These are phyloP conservation scores for Venturiaceae sp. DNA, from an alignment of 2,329 filamentous ascomycete species.

Conservation along the genomic window DNA sequence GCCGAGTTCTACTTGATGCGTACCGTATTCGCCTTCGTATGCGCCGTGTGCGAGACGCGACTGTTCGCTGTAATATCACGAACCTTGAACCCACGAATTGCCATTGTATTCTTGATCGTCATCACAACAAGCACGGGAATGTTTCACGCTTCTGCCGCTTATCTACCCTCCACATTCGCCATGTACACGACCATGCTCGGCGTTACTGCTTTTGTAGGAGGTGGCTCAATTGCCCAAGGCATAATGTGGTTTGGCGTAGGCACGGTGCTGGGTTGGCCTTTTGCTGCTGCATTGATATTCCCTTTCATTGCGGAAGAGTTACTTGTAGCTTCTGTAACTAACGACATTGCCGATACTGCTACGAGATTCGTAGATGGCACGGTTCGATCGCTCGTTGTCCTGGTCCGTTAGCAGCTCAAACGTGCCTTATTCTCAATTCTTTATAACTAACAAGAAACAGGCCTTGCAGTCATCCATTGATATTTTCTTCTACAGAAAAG, in stretches of 20 bases:
- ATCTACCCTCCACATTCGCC: slow-evolving; percentile 87
- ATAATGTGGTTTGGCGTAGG: slow-evolving; percentile 88
- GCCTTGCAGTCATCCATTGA: slow-evolving; percentile 62
- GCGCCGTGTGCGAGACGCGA: slow-evolving; percentile 72
- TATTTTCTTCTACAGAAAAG: slow-evolving; percentile 73
- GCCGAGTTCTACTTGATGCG: slow-evolving; percentile 83
- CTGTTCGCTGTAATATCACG: slow-evolving; percentile 70
- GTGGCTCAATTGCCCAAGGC: slow-evolving; percentile 68
- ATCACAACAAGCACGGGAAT: slow-evolving; percentile 77
- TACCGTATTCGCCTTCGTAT: slow-evolving; percentile 61
- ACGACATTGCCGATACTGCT: slow-evolving; percentile 50
- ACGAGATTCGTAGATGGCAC: slow-evolving; percentile 58
- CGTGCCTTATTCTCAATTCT: background rate
- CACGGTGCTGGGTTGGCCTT: slow-evolving; percentile 86
- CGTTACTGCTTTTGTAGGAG: slow-evolving; percentile 76
- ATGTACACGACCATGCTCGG: slow-evolving; percentile 92
- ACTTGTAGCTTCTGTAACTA: slow-evolving; percentile 41
- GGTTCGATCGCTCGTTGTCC: slow-evolving; percentile 54
- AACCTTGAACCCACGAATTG: slow-evolving; percentile 72
- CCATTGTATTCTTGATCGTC: slow-evolving; percentile 71
- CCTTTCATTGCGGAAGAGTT: slow-evolving; percentile 77
- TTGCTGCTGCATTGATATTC: slow-evolving; percentile 69
- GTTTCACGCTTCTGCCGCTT: slow-evolving; percentile 83
- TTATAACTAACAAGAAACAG: slow-evolving; percentile 20
- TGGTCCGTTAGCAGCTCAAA: slow-evolving; percentile 44